Base-by-base conservation (phyloP, 495 filamentous ascomycete species). In the Aspergillus conjunctus region DNA sequence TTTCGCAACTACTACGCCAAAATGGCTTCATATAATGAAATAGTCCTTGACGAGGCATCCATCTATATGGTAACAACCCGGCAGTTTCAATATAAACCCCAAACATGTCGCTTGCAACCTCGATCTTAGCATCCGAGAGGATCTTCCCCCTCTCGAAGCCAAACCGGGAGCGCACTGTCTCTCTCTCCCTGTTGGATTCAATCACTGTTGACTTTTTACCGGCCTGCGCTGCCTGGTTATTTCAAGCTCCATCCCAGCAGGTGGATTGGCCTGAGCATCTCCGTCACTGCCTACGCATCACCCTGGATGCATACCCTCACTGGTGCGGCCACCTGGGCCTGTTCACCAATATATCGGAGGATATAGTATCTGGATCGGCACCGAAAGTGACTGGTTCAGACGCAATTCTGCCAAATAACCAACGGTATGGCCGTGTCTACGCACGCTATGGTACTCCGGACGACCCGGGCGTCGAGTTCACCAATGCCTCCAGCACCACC, bases 391-490 rank as follows among this genome's bases (percentile, higher is more conserved):
- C 60, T 31, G 2, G 51, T 66, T 21, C 26, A 26, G 26, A 26
- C 26, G 26, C 26, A 2, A 26, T 26, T 26, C 41, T 56, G 15
- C 61, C 57, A 6, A 66, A 77, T 52, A 66, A 62, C 2, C 66
- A 66, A 18, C 73, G 73, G 4, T 77, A 70, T 48, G 72, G 71
- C 31, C 67, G 76, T 10, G 62, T 75, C n/a, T 66, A 69, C 53
- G 51, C 68, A 7, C 68, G 67, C 15, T 78, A 65, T 56, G 73
- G 75, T 17, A 61, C 66, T 0, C 31, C 66, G 4, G 51, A 63
- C 7, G 77, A 79, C 61, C 66, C 74, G 4, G 72, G 76, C 4
- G 65, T 78, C 17, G 68, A 68, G 49, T 77, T 74, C 37, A 32
- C 73, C 57, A 64, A 64, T 18, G 72, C 71, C 2, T 58, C 59